Conservation (phyloP, 495 filamentous ascomycete genomes). For the Symbiotaphrina buchneri region DNA sequence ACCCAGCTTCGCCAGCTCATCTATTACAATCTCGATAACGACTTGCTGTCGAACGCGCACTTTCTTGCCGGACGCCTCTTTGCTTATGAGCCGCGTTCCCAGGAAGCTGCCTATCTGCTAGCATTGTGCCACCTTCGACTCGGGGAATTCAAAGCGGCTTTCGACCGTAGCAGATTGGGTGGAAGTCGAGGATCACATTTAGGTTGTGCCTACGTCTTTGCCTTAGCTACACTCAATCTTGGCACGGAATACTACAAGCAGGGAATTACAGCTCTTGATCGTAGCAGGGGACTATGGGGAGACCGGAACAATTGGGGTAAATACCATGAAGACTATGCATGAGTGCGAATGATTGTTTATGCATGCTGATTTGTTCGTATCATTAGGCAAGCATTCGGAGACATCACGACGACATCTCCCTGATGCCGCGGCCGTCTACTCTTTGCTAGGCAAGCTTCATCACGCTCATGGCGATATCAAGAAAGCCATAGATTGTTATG, state of each 20-base stretch:
- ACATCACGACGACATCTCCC: slow-evolving; percentile 34
- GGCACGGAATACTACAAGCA: slow-evolving; percentile 40
- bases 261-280: slow-evolving; percentile 61
- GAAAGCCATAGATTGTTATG: slow-evolving; percentile 64
- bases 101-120: slow-evolving; percentile 64
- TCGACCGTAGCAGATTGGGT: slow-evolving; percentile 40
- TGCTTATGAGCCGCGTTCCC: slow-evolving; percentile 56
- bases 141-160: slow-evolving; percentile 52
- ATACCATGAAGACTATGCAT: slow-evolving; percentile 8
- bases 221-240: slow-evolving; percentile 63
- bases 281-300: slow-evolving; percentile 44
- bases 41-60: slow-evolving; percentile 65
- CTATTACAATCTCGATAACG: slow-evolving; percentile 85
- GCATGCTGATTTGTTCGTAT: slow-evolving; percentile 4
- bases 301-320: slow-evolving; percentile 50
- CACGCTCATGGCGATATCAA: slow-evolving; percentile 55
- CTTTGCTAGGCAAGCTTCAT: slow-evolving; percentile 72
- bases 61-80: slow-evolving; percentile 75
- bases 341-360: not conserved
- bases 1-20: slow-evolving; percentile 65
- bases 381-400: slow-evolving; percentile 38
- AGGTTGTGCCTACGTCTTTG: slow-evolving; percentile 81
- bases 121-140: slow-evolving; percentile 65
- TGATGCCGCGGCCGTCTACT: slow-evolving; percentile 61
- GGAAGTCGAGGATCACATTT: slow-evolving; percentile 48